These are phyloP conservation scores for Colletotrichum kahawae DNA, from an alignment of 2,329 filamentous ascomycete species.

Conservation along the genomic window DNA sequence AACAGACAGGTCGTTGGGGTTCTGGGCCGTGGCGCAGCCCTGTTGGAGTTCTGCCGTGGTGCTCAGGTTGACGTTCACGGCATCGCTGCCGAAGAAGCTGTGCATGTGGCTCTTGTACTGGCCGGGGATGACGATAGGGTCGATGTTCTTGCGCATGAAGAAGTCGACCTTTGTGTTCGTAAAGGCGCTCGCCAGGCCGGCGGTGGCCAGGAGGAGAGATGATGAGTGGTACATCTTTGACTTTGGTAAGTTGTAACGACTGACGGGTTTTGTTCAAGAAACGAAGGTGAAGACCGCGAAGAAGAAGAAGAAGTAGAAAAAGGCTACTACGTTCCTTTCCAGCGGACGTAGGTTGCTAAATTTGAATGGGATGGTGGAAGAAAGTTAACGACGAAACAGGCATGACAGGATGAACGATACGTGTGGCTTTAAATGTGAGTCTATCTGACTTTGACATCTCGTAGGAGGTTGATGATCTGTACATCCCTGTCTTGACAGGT, in stretches of 20 bases:
- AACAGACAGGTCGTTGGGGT: slow-evolving; percentile 47
- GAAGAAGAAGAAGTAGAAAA: not conserved
- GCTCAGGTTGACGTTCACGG: slow-evolving; percentile 32
- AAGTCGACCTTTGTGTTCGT: slow-evolving; percentile 26
- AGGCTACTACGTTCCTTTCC: not conserved
- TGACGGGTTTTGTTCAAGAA: not conserved
- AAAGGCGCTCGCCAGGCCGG: slow-evolving; percentile 24
- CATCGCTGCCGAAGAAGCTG: slow-evolving; percentile 39
- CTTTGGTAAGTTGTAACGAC: not conserved
- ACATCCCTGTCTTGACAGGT: not conserved
- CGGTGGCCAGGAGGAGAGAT: not conserved
- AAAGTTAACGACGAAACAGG: not conserved
- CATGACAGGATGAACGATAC: not conserved
- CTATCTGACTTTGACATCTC: not conserved
- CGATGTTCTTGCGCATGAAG: slow-evolving; percentile 37
- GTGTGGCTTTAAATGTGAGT: not conserved
- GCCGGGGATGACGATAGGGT: slow-evolving; percentile 36
- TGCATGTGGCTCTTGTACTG: slow-evolving; percentile 37
- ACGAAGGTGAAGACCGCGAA: not conserved
- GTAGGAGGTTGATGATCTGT: not conserved
- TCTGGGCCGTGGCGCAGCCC: slow-evolving; percentile 46
- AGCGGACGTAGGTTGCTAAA: not conserved
- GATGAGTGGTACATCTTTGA: not conserved
- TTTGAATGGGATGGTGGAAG: not conserved
- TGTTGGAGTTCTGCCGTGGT: slow-evolving; percentile 34